Evolutionary conservation across 257 asterid species (phyloP), one percentile per base, ranked within the genome.

Genomic region (Solanum tarijense): DNA sequence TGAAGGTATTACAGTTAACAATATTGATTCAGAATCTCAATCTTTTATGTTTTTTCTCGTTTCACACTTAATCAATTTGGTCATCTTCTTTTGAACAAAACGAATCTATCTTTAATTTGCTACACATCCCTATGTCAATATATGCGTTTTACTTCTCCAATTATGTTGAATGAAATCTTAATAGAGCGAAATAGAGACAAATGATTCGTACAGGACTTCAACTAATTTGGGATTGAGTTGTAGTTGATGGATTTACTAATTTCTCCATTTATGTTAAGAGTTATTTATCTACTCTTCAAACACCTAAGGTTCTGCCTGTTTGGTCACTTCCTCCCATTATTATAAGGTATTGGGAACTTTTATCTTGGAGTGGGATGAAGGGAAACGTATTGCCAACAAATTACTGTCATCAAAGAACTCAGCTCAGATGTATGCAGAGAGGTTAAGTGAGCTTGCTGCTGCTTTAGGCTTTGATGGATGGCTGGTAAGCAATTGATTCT

Each of bases 401-500:
- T 89, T 95, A 85, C 93, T 96, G 76, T 90, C 92, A 20, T 90
- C 99, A 41, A 90, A 91, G 91, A 94, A 92, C n/a, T 93, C 98
- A 39, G 93, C 93, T 89, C 92, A 90, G 39, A 93, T 93, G 98
- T 97, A 95, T 75, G 99, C 99, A 36, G 98, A 94, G 90, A 91
- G 96, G 58, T 91, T 97, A 89, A 86, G 92, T 29, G 98, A 97
- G 95, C 98, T 97, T 86, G 98, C 99, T 87, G 93, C 89, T 88
- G 95, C 95, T 89, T 91, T 97, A 73, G 97, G 98, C 88, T 95
- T 97, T 89, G 99, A 97, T 93, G 99, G 99, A 16, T 97, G 99
- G 99, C 95, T 97, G 96, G 99, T 97, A 92, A 90, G 92, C 86
- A 79, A 87, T 35, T 82, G 68, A 82, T 48, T 82, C 41, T 48